phyloP scores from a whole-genome alignment of 1,284 basidiomycete genomes.

The Trichosporon sp. region DNA sequence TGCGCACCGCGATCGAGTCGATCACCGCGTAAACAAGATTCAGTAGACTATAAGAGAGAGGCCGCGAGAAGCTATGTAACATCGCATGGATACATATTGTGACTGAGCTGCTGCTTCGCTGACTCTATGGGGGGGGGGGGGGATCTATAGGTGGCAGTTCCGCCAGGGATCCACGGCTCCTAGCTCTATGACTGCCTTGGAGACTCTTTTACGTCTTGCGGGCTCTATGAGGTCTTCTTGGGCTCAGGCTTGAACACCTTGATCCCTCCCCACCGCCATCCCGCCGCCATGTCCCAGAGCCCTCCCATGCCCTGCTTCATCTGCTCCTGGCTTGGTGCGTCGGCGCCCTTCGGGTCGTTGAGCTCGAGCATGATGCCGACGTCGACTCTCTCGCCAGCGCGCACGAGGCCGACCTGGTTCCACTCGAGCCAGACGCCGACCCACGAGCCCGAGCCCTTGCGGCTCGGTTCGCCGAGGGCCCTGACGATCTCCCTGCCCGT shows the following conservation, averaged over 20 bases:
- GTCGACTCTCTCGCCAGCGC: conserved; percentile 10
- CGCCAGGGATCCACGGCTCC: neutral
- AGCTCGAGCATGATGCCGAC: conserved; percentile 44
- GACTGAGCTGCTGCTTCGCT: neutral
- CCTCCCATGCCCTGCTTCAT: conserved; percentile 40
- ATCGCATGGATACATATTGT: conserved; percentile 17
- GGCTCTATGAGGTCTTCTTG: neutral
- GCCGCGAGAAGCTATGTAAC: conserved; percentile 12
- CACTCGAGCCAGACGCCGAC: conserved; percentile 90
- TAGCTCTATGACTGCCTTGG: neutral
- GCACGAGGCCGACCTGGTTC: conserved; percentile 54
- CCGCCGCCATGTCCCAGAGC: conserved; percentile 44
- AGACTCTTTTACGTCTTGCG: neutral
- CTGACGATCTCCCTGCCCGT: conserved; percentile 71
- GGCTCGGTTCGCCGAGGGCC: conserved; percentile 70
- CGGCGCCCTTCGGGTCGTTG: conserved; percentile 32
- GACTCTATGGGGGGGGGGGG: too few species aligned
- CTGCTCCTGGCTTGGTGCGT: conserved; percentile 28
- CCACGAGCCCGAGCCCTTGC: conserved; percentile 84
- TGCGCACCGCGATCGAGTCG: conserved; percentile 72
- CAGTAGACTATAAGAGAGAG: conserved; percentile 13
- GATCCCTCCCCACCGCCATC: conserved; percentile 42
- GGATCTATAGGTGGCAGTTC: too few species aligned
- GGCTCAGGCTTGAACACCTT: conserved; percentile 34
- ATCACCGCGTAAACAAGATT: conserved; percentile 26